Percentiles rank a stretch among this genome's conserved stretches.
phyloP scores from a whole-genome alignment of 495 filamentous ascomycete species.

The Neurospora intermedia region DNA sequence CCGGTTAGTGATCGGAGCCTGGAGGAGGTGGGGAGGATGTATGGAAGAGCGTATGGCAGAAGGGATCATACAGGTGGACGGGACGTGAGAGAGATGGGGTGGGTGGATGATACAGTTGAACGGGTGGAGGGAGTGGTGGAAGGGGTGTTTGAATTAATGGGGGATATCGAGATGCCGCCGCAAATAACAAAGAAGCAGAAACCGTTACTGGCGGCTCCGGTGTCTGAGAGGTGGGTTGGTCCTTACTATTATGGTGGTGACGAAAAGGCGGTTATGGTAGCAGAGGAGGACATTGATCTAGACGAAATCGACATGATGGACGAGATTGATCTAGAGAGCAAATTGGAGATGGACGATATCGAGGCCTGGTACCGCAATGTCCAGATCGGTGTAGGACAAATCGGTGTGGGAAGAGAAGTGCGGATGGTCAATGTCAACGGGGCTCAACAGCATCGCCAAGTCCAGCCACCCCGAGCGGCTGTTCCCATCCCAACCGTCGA shows the following conservation, averaged over 20 bases:
- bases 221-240: neutral
- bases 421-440: neutral
- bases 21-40: slow-evolving; percentile 45
- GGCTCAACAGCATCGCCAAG: slow-evolving; percentile 1
- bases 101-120: neutral
- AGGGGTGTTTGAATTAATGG: neutral
- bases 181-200: slow-evolving; percentile 10
- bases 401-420: neutral
- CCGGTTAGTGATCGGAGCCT: slow-evolving; percentile 41
- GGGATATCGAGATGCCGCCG: neutral
- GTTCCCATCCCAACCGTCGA: neutral
- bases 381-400: slow-evolving; percentile 2
- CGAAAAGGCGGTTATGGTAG: slow-evolving; percentile 1
- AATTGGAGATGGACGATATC: slow-evolving; percentile 18
- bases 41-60: slow-evolving; percentile 45
- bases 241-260: neutral
- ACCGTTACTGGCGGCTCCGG: neutral
- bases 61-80: neutral
- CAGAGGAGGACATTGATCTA: neutral
- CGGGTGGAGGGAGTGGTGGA: neutral
- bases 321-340: neutral
- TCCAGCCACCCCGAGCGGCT: neutral
- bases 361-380: slow-evolving; percentile 25
- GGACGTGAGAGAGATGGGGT: neutral
- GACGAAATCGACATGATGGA: slow-evolving; percentile 7